These are phyloP conservation scores for Capsella rubella DNA, from an alignment of 441 rosid species.

Conservation along the genomic window DNA sequence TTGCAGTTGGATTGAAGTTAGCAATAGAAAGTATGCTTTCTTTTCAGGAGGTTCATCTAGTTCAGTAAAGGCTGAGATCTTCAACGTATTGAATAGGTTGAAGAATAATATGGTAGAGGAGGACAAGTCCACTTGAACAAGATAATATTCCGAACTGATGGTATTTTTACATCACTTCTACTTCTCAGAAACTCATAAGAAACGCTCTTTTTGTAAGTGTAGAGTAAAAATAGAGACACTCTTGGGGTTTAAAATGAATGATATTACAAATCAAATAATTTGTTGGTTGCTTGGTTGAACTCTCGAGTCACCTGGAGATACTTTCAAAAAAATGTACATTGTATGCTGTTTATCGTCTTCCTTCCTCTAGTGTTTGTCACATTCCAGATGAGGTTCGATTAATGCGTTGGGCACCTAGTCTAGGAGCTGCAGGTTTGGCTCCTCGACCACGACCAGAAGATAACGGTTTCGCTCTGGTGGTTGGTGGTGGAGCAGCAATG, in stretches of 20 bases:
- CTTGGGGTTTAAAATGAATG: constrained; percentile 56
- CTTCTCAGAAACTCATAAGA: constrained; percentile 30
- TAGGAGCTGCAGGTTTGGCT: constrained; percentile 71
- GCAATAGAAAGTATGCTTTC: constrained; percentile 56
- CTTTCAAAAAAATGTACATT: constrained; percentile 55
- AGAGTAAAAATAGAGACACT: constrained; percentile 27
- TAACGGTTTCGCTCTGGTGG: constrained; percentile 83
- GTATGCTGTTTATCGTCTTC: constrained; percentile 25
- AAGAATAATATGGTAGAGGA: constrained; percentile 51
- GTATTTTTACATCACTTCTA: constrained; percentile 37
- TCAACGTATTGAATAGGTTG: constrained; percentile 50
- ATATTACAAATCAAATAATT: constrained; percentile 59
- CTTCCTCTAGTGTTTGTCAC: constrained; percentile 43
- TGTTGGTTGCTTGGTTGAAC: constrained; percentile 36
- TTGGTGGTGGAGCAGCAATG: constrained; percentile 94
- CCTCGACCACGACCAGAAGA: constrained; percentile 82
- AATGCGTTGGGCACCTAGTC: constrained; percentile 91
- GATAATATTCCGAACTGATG: constrained; percentile 26
- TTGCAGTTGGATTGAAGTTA: constrained; percentile 76
- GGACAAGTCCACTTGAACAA: constrained; percentile 19
- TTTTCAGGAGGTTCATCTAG: constrained; percentile 66
- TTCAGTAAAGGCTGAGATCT: constrained; percentile 48
- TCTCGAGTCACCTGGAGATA: constrained; percentile 46
- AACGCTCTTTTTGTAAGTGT: constrained; percentile 20
- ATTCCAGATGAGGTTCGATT: constrained; percentile 83